Conservation (phyloP, 768 basidiomycete genomes). For the Auriscalpium microsporum region DNA sequence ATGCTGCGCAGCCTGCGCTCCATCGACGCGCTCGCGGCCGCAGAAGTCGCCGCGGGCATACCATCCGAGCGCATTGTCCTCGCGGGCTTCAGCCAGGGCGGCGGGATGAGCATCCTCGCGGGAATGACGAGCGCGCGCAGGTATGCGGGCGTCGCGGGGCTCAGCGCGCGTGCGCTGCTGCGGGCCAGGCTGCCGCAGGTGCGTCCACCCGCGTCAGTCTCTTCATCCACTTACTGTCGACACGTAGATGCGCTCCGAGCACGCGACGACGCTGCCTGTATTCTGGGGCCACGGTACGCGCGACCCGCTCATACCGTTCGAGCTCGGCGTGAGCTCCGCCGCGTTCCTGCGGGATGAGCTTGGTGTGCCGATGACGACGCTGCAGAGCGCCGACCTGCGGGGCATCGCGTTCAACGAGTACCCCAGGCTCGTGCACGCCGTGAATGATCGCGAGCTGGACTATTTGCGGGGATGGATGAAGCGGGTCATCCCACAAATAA, state of each 20-base stretch:
- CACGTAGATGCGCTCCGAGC: slow-evolving; percentile 48
- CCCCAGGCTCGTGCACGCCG: slow-evolving; percentile 57
- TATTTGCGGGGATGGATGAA: slow-evolving; percentile 68
- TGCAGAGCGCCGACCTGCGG: slow-evolving; percentile 29
- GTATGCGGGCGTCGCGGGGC: slow-evolving; percentile 60
- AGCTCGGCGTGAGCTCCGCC: slow-evolving; percentile 45
- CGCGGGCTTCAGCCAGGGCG: slow-evolving; percentile 88
- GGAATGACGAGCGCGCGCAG: slow-evolving; percentile 60
- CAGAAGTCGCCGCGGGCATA: slow-evolving; percentile 67
- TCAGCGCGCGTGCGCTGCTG: slow-evolving; percentile 79
- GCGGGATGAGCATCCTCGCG: slow-evolving; percentile 63
- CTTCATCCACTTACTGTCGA: not conserved
- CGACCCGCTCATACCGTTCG: slow-evolving; percentile 64
- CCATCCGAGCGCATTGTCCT: slow-evolving; percentile 65
- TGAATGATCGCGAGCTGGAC: slow-evolving; percentile 53
- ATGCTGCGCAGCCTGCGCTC: slow-evolving; percentile 57
- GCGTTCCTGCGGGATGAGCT: slow-evolving; percentile 47
- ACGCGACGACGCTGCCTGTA: slow-evolving; percentile 57
- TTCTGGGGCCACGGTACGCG: slow-evolving; percentile 82
- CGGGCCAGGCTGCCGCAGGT: slow-evolving; percentile 58
- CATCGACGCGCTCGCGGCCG: slow-evolving; percentile 61
- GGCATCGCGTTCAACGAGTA: slow-evolving; percentile 68
- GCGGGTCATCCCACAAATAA: slow-evolving; percentile 35
- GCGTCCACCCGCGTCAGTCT: slow-evolving; percentile 13
- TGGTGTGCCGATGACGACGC: slow-evolving; percentile 32